Base-by-base conservation (phyloP, 2,329 filamentous ascomycete species). In the Beauveria scarabaeidicola region DNA sequence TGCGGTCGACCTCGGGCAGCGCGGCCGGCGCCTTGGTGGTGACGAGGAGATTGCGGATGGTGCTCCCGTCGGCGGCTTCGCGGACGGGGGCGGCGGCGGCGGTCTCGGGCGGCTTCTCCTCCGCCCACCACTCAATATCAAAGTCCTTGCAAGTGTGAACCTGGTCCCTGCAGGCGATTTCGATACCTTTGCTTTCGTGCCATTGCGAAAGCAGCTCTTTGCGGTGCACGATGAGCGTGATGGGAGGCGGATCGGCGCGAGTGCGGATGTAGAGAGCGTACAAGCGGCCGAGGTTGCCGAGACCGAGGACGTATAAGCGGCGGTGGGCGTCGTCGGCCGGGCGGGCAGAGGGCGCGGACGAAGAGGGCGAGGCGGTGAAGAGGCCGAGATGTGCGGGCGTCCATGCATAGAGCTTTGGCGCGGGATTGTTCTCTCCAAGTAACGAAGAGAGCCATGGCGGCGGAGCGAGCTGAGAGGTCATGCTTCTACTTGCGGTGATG, bases 171-270 rank as follows among this genome's bases (percentile, higher is more conserved):
- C 75, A 72, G n/a, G 71, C 68, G 43, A 81, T 72, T 64, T 77
- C 73, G 38, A 83, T 73, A 4, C 78, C 79, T 0, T 75, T 74
- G 3, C 70, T 62, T 1, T 68, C 57, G 4, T 66, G 65, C 81
- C 83, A 85, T 21, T 76, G 69, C 53, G 75, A 67, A 3, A 84
- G 71, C 3, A 82, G 75, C 27, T 75, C 73, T 54, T 69, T 70
- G n/a, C 78, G 79, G 67, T 91, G 88, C 40, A 96, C 79, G n/a
- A 96, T 80, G 6, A 97, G 79, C 0, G 90, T 93, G 41, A 96
- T 81, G 0, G 89, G 89, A 5, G 90, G 90, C 3, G 81, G 79
- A 21, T 82, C 73, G 1, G 73, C 66, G 9, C 85, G 75, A 21
- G 81, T 78, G 23, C 84, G 81, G 11, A 97, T 76, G 23, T 84